These are phyloP conservation scores for Pseudozyma sp. DNA, from an alignment of 1,284 basidiomycete genomes.

Conservation along the genomic window DNA sequence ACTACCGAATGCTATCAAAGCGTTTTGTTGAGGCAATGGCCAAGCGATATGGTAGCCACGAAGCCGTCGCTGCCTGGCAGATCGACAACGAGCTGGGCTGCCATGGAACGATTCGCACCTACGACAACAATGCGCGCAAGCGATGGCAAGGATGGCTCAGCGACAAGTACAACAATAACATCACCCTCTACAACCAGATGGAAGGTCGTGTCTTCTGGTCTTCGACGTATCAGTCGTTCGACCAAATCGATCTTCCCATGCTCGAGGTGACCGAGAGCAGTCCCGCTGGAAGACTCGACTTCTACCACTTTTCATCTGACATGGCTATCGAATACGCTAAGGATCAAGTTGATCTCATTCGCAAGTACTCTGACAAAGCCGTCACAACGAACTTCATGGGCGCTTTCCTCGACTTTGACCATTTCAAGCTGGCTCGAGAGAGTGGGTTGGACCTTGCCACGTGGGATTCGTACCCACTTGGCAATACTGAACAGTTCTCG, in stretches of 20 bases:
- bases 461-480: slow-evolving; percentile 51
- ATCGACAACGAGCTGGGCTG: slow-evolving; percentile 54
- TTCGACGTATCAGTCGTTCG: slow-evolving; percentile 43
- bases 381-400: slow-evolving; percentile 58
- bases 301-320: slow-evolving; percentile 46
- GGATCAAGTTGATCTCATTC: slow-evolving; percentile 41
- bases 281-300: slow-evolving; percentile 52
- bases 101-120: slow-evolving; percentile 40
- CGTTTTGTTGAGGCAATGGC: slow-evolving; percentile 45
- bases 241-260: slow-evolving; percentile 42
- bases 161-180: slow-evolving; percentile 49
- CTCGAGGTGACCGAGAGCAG: slow-evolving; percentile 50
- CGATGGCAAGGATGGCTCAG: slow-evolving; percentile 48
- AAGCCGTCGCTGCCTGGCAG: slow-evolving; percentile 44
- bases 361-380: slow-evolving; percentile 39
- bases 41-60: slow-evolving; percentile 42
- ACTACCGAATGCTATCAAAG: slow-evolving; percentile 47
- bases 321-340: slow-evolving; percentile 49
- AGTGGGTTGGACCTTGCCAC: slow-evolving; percentile 46
- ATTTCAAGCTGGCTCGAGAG: slow-evolving; percentile 41
- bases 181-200: slow-evolving; percentile 44
- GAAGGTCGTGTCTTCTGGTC: slow-evolving; percentile 54
- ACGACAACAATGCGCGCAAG: slow-evolving; percentile 36
- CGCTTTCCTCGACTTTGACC: slow-evolving; percentile 47
- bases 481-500: slow-evolving; percentile 41